Evolutionary conservation across 352 stramenopile genomes (phyloP), one percentile per base, ranked within the genome.

Genomic region (Pythium rishiriense): DNA sequence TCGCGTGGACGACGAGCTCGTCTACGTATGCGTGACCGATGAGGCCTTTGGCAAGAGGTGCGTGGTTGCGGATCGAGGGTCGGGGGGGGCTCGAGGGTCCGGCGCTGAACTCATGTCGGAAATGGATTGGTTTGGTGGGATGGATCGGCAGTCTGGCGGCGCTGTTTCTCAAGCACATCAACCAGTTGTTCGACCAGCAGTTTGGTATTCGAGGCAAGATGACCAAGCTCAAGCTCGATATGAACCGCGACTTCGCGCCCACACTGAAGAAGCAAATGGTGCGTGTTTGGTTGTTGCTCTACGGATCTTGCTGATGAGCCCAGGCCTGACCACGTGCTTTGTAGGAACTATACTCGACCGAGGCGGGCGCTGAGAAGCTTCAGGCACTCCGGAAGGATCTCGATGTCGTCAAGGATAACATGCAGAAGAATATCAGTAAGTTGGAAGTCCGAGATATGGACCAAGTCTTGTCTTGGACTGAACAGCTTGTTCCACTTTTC

Each of bases 251-350:
- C 56, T 96, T 96, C 75, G 78, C 79, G 29, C 81, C 82, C 26
- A 89, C 77, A 17, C 61, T 96, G 21, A 93, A 93, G 73, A 93
- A 87, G 67, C 79, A 94, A 73, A 94, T 96, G 87, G 82, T 91
- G 19, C 8, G 51, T 22, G 5, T 15, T 8, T 42, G 28, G 21
- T 51, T 22, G 22, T 33, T 43, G 37, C 37, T 15, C 37, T 43
- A n/a, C n/a, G n/a, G n/a, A n/a, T n/a, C 37, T 17, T 15, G 37
- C 37, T 43, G 37, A 43, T 39, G 33, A n/a, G n/a, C n/a, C n/a
- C n/a, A n/a, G n/a, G 37, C 10, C 11, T 50, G 24, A n/a, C n/a
- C n/a, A n/a, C n/a, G n/a, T n/a, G n/a, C 41, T 62, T 4, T 50
- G 12, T 54, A 91, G 84, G 85, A 95, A 72, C 80, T 73, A 42